Base-by-base conservation (phyloP, 768 basidiomycete genomes). In the Nevesoporus exiguus region DNA sequence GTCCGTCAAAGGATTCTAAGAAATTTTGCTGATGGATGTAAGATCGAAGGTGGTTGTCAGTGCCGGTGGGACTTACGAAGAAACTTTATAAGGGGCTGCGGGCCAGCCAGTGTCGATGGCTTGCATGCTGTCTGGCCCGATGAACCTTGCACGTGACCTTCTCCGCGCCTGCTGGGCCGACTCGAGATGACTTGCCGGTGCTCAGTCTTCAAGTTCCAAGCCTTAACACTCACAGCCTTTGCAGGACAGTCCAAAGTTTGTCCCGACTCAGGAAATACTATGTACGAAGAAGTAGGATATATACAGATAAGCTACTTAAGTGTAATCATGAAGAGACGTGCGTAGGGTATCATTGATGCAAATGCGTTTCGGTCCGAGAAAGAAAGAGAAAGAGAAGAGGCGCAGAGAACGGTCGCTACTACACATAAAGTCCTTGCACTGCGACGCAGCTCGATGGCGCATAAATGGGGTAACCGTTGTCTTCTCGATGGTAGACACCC, bases 121-220 rank as follows among this genome's bases (percentile, higher is more conserved):
- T 15, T n/a, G 24, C 31, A 22, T 30, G 10, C 17, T 14, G 44
- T 21, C 27, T 29, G n/a, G 34, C 25, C 14, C 42, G 24, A 43
- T 31, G 43, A 22, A 36, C 37, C 19, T 11, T 22, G 27, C 59
- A 60, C 59, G 59, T 60, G 59, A 61, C 58, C 22, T 46, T 45
- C 41, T 17, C 24, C 22, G n/a, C 21, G 14, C 7, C 3, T 25
- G 5, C 21, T 17, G 3, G 17, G 14, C 29, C 33, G 36, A 39
- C 25, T 49, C 48, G 19, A 49, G 5, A 11, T 31, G 39, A n/a
- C 30, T 31, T 21, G n/a, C n/a, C n/a, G n/a, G n/a, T 19, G 19
- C 15, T 24, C 10, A 17, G 2, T 10, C 21, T 40, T 40, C 7
- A 29, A 29, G 27, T 29, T 29, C 27, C n/a, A n/a, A n/a, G n/a